phyloP scores from a whole-genome alignment of 495 filamentous ascomycete species.

The Talaromyces borbonicus region DNA sequence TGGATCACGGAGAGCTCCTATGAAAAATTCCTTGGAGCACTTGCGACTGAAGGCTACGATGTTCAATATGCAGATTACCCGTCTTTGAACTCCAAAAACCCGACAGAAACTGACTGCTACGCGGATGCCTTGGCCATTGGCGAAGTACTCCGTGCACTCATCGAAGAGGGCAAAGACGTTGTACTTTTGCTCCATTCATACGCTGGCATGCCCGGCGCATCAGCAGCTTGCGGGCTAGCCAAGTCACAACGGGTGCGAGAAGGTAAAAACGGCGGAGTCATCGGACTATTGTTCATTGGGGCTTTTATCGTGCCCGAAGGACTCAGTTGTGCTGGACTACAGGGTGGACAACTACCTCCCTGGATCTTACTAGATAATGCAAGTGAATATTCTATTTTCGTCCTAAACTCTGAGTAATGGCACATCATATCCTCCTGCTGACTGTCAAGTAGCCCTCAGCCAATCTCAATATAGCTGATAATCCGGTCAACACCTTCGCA shows the following conservation, averaged over 20 bases:
- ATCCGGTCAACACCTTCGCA: constrained; percentile 17
- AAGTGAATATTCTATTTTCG: too few relatives aligned
- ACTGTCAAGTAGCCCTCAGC: constrained; percentile 10
- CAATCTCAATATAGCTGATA: constrained; percentile 13
- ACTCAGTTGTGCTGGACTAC: constrained; percentile 16
- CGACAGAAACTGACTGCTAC: constrained; percentile 11
- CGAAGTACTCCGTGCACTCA: constrained; percentile 7
- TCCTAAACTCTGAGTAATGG: too few relatives aligned
- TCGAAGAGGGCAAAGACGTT: constrained; percentile 21
- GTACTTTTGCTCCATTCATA: constrained; percentile 25
- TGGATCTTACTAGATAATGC: constrained; percentile 22
- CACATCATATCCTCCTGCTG: too few relatives aligned
- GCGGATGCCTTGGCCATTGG: constrained; percentile 13
- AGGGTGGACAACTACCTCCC: constrained; percentile 16
- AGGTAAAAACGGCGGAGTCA: constrained; percentile 17
- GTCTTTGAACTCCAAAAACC: constrained; percentile 16
- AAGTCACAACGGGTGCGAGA: constrained; percentile 13
- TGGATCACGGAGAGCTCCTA: constrained; percentile 17
- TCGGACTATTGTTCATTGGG: constrained; percentile 21
- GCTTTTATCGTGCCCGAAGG: constrained; percentile 21
- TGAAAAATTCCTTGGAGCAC: constrained; percentile 13
- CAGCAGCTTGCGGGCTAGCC: constrained; percentile 13
- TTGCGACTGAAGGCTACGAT: constrained; percentile 13
- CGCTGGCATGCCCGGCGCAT: constrained; percentile 20
- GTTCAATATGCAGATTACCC: constrained; percentile 13